These are phyloP conservation scores for Fusarium mundagurra DNA, from an alignment of 2,329 filamentous ascomycete species.

Conservation along the genomic window DNA sequence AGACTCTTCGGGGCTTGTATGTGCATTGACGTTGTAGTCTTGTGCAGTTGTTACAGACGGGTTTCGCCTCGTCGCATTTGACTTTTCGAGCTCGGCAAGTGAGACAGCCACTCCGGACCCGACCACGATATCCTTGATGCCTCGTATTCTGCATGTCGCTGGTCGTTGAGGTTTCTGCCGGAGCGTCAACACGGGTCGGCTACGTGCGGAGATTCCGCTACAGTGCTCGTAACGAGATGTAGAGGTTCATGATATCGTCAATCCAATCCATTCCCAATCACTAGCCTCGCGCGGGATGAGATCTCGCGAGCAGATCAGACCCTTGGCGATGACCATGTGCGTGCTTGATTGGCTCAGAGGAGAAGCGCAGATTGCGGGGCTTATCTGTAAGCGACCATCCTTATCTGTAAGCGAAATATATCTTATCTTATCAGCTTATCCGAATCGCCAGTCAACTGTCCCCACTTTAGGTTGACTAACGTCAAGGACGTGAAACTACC, in stretches of 20 bases:
- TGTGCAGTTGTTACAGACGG: not conserved
- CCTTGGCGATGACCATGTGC: not conserved
- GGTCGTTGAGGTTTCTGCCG: too few relatives aligned
- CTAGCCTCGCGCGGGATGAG: too few relatives aligned
- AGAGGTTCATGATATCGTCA: not conserved
- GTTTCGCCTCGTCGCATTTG: not conserved
- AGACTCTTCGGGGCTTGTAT: not conserved
- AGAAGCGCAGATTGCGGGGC: not conserved
- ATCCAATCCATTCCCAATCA: not conserved
- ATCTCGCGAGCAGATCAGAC: not conserved
- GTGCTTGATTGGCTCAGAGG: not conserved
- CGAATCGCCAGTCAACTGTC: too few relatives aligned
- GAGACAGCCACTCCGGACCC: not conserved
- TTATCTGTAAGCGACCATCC: not conserved
- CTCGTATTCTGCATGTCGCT: not conserved
- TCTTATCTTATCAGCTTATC: too few relatives aligned
- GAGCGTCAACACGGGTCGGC: not conserved
- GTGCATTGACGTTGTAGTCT: not conserved
- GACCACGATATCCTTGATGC: not conserved
- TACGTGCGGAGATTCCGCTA: not conserved
- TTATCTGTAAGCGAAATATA: not conserved
- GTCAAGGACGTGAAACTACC: not conserved
- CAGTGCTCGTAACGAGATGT: not conserved
- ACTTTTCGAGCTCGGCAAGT: not conserved
- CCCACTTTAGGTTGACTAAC: rapidly evolving